phyloP scores from a whole-genome alignment of 148 eudicot species.

The Camellia granthamiana region DNA sequence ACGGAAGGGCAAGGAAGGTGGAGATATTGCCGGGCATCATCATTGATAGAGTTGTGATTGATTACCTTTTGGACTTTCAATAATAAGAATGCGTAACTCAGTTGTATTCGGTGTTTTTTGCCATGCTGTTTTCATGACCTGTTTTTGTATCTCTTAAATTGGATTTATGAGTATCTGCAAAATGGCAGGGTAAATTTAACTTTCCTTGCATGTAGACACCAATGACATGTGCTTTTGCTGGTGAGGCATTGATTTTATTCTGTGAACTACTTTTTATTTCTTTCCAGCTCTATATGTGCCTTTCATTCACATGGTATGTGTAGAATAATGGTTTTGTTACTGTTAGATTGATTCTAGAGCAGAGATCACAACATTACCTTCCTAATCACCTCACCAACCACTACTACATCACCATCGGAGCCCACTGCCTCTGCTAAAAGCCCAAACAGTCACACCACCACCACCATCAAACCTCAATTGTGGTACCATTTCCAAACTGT shows the following conservation, averaged over 20 bases:
- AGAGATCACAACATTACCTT: too few relatives aligned
- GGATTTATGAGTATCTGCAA: background rate
- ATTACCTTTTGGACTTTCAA: background rate
- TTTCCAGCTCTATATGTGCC: too few relatives aligned
- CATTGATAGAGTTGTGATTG: constrained; percentile 18
- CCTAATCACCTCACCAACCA: too few relatives aligned
- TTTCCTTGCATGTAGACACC: background rate
- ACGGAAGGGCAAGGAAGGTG: constrained; percentile 65
- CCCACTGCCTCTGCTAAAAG: too few relatives aligned
- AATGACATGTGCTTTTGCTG: background rate
- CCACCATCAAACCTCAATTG: too few relatives aligned
- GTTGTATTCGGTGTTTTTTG: background rate
- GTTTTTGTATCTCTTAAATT: background rate
- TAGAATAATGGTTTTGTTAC: too few relatives aligned
- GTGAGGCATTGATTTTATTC: background rate
- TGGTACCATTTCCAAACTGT: too few relatives aligned
- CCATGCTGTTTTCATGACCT: background rate
- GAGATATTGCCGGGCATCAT: constrained; percentile 26
- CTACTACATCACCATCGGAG: too few relatives aligned
- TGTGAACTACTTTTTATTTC: background rate
- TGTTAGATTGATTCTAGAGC: too few relatives aligned
- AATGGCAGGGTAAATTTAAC: background rate
- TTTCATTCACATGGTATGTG: too few relatives aligned
- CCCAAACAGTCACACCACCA: too few relatives aligned
- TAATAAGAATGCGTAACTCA: constrained; percentile 10